Conservation (phyloP, 805 yeast genomes). For the Saccharomycopsis sp. region DNA sequence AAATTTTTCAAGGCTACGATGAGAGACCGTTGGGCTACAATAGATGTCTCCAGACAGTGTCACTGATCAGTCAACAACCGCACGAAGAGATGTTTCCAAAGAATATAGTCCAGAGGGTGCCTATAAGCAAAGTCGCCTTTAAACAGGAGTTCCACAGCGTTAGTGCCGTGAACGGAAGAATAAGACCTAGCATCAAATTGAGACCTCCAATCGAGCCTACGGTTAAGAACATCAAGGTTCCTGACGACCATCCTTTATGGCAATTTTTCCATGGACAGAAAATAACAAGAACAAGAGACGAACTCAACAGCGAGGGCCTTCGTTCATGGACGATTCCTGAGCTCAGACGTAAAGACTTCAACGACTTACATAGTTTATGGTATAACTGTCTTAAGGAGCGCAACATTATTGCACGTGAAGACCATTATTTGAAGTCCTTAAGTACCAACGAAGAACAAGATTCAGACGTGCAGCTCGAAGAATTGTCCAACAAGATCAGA, state of each 20-base stretch:
- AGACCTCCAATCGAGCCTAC: slow-evolving; percentile 85
- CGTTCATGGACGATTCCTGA: slow-evolving; percentile 87
- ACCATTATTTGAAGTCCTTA: slow-evolving; percentile 42
- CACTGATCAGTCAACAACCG: background rate
- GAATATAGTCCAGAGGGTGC: background rate
- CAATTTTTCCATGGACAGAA: slow-evolving; percentile 69
- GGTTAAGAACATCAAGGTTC: slow-evolving; percentile 59
- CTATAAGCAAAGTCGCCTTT: background rate
- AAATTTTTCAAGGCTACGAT: background rate
- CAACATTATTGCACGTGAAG: slow-evolving; percentile 72
- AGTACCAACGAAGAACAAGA: slow-evolving; percentile 37
- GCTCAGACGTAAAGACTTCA: slow-evolving; percentile 83
- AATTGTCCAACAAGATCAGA: slow-evolving; percentile 39
- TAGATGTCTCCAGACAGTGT: background rate
- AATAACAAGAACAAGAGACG: slow-evolving; percentile 53
- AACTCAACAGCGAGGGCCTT: slow-evolving; percentile 43
- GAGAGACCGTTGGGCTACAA: background rate
- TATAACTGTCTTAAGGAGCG: slow-evolving; percentile 78
- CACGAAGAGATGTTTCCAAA: background rate
- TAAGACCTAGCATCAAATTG: slow-evolving; percentile 44
- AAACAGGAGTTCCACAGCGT: slow-evolving; percentile 32
- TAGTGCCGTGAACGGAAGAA: slow-evolving; percentile 34
- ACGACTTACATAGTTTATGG: slow-evolving; percentile 90
- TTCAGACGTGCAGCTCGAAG: slow-evolving; percentile 27
- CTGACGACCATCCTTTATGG: slow-evolving; percentile 92